Base-by-base conservation (phyloP, 2,329 filamentous ascomycete genomes). In the Nannizzia gypsea region DNA sequence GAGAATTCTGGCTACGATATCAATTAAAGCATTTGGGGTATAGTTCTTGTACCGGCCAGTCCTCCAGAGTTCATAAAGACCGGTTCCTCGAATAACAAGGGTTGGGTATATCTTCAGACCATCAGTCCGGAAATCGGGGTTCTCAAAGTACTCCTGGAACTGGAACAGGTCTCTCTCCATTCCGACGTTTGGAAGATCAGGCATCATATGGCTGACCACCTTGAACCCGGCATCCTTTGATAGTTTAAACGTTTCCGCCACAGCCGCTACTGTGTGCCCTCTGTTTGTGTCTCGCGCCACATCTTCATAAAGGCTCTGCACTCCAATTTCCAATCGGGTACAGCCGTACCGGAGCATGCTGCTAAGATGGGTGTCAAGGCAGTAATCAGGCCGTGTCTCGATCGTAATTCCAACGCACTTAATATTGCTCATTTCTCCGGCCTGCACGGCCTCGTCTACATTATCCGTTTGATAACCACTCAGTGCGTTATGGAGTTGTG, bases 181-280 rank as follows among this genome's bases (percentile, higher is more conserved):
- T 60, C 93, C 93, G 1, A 99, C 93, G 68, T 99, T 99, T 2
- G 93, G 93, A 55, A 99, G 76, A 71, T 99, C 93, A 1, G 93
- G 93, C 93, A 99, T 99, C 93, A 99, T 99, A 76, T 99, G 93
- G 66, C 89, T 95, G 63, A 99, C 93, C 0, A 99, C 93, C 74
- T 99, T 99, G 81, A 96, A 99, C 0, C 93, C 93, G 4, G 95
- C 90, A 72, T 99, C 95, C 74, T 99, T 99, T 64, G 93, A 85
- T n/a, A 96, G 80, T 66, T 89, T 95, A 72, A 99, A 99, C 0
- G 93, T 99, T 74, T 99, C 91, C 31, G 90, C 92, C 0, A 99
- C 93, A 0, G 95, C 84, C 5, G 90, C 90, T 24, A 99, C 93
- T 0, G 93, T 99, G 73, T 99, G 93, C 0, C 93, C 93, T 69